Conservation (phyloP, 2,329 filamentous ascomycete genomes). For the Graphilbum ipis-grandicollis region DNA sequence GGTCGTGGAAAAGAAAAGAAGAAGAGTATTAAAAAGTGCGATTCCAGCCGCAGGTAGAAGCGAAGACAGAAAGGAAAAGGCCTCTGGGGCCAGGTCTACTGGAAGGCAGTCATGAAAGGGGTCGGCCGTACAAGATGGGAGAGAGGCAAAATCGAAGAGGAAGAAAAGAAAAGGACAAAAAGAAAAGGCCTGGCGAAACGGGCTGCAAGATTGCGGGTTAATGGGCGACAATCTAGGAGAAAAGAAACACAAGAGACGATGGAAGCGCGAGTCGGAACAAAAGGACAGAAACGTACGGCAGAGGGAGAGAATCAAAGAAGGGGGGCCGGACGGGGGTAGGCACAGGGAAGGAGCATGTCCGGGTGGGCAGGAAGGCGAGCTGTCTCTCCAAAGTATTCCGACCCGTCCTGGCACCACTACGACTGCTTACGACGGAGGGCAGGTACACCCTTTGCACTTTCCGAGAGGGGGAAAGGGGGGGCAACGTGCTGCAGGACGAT, state of each 20-base stretch:
- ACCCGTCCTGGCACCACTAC: too few species aligned
- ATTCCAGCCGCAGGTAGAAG: constrained; percentile 9
- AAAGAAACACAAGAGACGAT: constrained; percentile 7
- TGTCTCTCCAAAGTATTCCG: too few species aligned
- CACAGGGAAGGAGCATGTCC: too few species aligned
- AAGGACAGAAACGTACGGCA: too few species aligned
- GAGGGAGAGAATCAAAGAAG: not conserved
- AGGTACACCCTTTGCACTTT: too few species aligned
- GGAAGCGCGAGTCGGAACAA: too few species aligned
- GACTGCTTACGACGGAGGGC: too few species aligned
- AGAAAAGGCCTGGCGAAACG: not conserved
- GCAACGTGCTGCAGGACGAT: too few species aligned
- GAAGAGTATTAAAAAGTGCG: constrained; percentile 13
- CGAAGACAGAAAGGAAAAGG: constrained; percentile 15
- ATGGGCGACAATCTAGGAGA: constrained; percentile 9
- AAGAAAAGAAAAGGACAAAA: constrained; percentile 4
- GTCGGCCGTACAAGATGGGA: constrained; percentile 8
- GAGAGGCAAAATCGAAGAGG: constrained; percentile 15
- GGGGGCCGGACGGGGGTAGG: too few species aligned
- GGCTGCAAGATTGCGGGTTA: not conserved
- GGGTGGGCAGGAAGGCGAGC: too few species aligned
- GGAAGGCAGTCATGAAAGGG: constrained; percentile 10
- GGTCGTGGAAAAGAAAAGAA: constrained; percentile 13
- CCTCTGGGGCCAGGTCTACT: constrained; percentile 22
- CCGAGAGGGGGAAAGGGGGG: too few species aligned